phyloP scores from a whole-genome alignment of 2,329 filamentous ascomycete genomes.

The Daldinia sp. region DNA sequence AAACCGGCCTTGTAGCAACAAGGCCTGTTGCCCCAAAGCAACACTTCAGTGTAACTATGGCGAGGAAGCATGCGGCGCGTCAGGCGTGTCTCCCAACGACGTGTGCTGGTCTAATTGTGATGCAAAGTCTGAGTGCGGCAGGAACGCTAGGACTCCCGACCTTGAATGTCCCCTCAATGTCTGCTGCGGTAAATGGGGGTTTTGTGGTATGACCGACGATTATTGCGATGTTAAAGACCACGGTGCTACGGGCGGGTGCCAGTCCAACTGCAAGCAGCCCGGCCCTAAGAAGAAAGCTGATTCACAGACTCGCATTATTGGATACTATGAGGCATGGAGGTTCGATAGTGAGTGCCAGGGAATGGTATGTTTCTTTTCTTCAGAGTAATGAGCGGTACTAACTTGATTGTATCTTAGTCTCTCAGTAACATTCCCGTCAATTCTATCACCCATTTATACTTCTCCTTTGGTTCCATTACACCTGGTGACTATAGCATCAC shows the following conservation, averaged over 20 bases:
- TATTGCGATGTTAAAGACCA: neutral
- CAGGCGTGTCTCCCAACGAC: neutral
- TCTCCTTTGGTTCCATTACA: neutral
- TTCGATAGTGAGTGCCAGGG: neutral
- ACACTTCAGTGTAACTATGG: neutral
- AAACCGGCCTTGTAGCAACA: neutral
- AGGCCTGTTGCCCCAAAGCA: neutral
- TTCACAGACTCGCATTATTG: neutral
- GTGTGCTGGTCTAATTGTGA: slow-evolving; percentile 1
- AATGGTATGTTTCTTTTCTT: neutral
- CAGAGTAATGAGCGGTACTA: neutral
- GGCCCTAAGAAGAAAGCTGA: neutral
- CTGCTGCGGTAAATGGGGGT: slow-evolving; percentile 1
- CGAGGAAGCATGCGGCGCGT: neutral
- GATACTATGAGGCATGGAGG: slow-evolving; percentile 5
- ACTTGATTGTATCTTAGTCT: neutral
- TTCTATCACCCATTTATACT: neutral
- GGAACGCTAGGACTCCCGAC: neutral
- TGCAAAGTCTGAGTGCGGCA: neutral
- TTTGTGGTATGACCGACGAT: neutral
- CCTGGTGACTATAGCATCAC: neutral
- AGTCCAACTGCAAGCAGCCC: neutral
- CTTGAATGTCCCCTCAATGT: slow-evolving; percentile 3
- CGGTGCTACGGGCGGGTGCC: neutral
- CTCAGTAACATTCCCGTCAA: neutral